Evolutionary conservation across 116 monocot species (phyloP).

Genomic region (Iris pallida): DNA sequence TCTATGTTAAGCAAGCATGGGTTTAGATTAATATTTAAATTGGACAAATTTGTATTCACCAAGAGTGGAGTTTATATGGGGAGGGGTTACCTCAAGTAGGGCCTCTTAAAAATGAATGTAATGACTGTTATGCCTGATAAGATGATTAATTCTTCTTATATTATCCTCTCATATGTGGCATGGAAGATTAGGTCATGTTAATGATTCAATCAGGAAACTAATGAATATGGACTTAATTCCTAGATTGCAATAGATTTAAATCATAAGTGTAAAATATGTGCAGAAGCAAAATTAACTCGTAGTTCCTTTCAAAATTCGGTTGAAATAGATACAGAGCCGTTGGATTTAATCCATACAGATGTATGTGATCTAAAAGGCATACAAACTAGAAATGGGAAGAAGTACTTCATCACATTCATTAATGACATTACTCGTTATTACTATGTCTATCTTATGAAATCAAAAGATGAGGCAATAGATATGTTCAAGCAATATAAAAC

Average conservation of each 20-base stretch:
- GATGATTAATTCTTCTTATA: too few relatives aligned
- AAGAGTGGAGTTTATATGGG: too few relatives aligned
- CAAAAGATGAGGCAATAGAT: neutral
- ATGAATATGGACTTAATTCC: neutral
- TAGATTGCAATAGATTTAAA: neutral
- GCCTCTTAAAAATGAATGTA: too few relatives aligned
- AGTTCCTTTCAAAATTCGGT: neutral
- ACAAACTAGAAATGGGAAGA: conserved; percentile 6
- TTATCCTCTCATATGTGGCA: neutral
- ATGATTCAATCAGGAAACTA: neutral
- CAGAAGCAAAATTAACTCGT: neutral
- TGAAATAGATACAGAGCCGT: neutral
- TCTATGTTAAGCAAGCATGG: too few relatives aligned
- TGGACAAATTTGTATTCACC: too few relatives aligned
- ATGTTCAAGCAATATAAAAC: neutral
- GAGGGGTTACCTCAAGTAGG: too few relatives aligned
- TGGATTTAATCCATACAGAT: neutral
- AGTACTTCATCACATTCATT: neutral
- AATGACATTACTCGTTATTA: too few relatives aligned
- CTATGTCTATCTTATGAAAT: conserved; percentile 3
- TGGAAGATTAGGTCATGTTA: conserved; percentile 6
- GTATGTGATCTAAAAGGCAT: neutral
- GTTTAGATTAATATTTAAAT: too few relatives aligned
- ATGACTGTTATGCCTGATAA: too few relatives aligned
- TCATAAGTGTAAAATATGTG: conserved; percentile 3